Percentiles rank a stretch among this genome's conserved stretches.
phyloP scores from a whole-genome alignment of 2,329 filamentous ascomycete species.

The Aquanectria penicillioides region DNA sequence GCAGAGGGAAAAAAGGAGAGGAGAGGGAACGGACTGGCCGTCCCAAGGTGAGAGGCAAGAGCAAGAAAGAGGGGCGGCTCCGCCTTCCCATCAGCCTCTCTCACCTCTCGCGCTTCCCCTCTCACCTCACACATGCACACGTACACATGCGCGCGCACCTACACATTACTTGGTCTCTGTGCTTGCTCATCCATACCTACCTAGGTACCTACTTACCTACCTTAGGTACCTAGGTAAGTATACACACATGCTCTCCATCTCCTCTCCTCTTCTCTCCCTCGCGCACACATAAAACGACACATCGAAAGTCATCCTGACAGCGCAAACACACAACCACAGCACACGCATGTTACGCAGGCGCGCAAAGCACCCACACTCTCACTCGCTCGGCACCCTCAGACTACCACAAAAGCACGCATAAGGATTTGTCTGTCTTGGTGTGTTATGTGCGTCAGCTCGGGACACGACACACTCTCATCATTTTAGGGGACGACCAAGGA shows the following conservation, averaged over 20 bases:
- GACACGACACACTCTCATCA: background rate
- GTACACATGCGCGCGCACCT: constrained; percentile 6
- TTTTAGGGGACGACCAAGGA: background rate
- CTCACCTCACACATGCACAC: constrained; percentile 20
- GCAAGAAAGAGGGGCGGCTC: constrained; percentile 33
- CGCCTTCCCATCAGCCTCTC: constrained; percentile 41
- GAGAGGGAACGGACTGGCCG: constrained; percentile 13
- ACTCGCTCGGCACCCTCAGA: background rate
- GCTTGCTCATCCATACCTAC: too few relatives aligned
- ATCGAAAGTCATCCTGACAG: too few relatives aligned
- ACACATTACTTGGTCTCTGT: too few relatives aligned
- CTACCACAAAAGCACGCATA: constrained; percentile 2
- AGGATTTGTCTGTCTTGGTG: background rate
- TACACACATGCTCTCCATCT: too few relatives aligned
- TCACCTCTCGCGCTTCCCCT: constrained; percentile 3
- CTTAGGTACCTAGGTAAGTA: too few relatives aligned
- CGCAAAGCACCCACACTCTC: constrained; percentile 3
- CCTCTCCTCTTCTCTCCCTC: too few relatives aligned
- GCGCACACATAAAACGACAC: too few relatives aligned
- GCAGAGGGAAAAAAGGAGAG: constrained; percentile 26
- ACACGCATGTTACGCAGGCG: constrained; percentile 2
- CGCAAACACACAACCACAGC: background rate
- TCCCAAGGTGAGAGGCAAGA: constrained; percentile 2
- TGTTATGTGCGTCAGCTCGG: background rate
- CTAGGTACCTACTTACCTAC: too few relatives aligned